Base-by-base conservation (phyloP, 2,329 filamentous ascomycete species). In the Escovopsis weberi region DNA sequence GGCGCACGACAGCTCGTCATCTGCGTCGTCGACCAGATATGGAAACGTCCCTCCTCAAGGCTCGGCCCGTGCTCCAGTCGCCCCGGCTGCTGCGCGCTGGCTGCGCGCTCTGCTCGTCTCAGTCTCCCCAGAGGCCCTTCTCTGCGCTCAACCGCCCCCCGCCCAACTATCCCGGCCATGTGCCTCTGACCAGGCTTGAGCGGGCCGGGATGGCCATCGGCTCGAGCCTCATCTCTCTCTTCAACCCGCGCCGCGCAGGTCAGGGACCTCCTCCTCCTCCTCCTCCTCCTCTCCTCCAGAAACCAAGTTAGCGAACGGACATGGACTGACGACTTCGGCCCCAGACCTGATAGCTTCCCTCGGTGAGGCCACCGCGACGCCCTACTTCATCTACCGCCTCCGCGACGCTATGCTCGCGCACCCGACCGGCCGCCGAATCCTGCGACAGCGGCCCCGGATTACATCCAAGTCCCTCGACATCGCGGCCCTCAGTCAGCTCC, bases 331-430 rank as follows among this genome's bases (percentile, higher is more conserved):
- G 8, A 8, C 4, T 26, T 34, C 9, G n/a, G 26, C 30, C 12
- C 12, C 54, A 85, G 91, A 98, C 66, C 78, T 98, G 51, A 93
- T 98, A 53, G 91, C 91, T 32, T 77, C 86, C 32, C 76, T 94
- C n/a, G 89, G 88, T 57, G 91, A 98, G 69, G 80, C 88, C 26
- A 96, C 91, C 3, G 86, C 88, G 19, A 86, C 88, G 9, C 91
- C 91, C 11, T 94, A 87, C 72, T 95, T 96, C 67, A 88, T 95
- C 62, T 78, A 85, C 63, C 84, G 85, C 44, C 84, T 98, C 18
- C 87, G 86, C 50, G 77, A 89, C 58, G 85, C 82, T 48, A 98
- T 98, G 91, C 84, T 98, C 43, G 67, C 77, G 26, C 70, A 80
- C 50, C 72, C 85, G 1, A 94, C 85, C 0, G 91, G 91, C 44